Conservation (phyloP, 1,139 yeast genomes). For the Yamadazyma siamensis region DNA sequence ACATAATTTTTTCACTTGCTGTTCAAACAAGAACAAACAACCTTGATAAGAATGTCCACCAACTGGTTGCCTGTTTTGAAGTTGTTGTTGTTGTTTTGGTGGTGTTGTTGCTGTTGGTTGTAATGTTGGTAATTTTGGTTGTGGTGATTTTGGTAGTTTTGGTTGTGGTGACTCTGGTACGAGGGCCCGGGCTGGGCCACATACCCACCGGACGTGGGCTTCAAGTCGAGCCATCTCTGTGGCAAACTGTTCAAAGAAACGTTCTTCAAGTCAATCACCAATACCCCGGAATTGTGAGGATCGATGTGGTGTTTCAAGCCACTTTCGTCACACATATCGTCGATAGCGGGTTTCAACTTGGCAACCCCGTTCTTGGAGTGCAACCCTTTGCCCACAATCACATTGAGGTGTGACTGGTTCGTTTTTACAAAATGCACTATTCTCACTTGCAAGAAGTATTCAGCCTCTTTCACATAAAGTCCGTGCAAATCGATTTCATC, state of each 20-base stretch:
- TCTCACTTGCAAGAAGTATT: conserved; percentile 68
- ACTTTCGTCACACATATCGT: conserved; percentile 66
- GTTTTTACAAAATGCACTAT: conserved; percentile 63
- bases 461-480: conserved; percentile 83
- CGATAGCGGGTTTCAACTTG: conserved; percentile 86
- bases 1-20: too few relatives aligned
- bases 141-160: conserved; percentile 15
- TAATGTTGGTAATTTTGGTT: conserved; percentile 25
- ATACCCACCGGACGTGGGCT: conserved; percentile 10
- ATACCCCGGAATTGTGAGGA: conserved; percentile 73
- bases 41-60: conserved; percentile 28
- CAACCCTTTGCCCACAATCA: conserved; percentile 92
- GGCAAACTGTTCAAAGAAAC: conserved; percentile 47
- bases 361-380: conserved; percentile 83
- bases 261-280: conserved; percentile 59
- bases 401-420: conserved; percentile 54
- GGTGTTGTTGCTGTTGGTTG: conserved; percentile 27
- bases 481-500: conserved; percentile 96
- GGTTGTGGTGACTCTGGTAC: conserved; percentile 3
- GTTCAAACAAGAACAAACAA: conserved; percentile 32
- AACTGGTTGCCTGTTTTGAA: conserved; percentile 22
- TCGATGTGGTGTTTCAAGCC: conserved; percentile 61
- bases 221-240: conserved; percentile 38
- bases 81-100: conserved; percentile 17
- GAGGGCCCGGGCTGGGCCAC: conserved; percentile 22